Evolutionary conservation across 169 alveolate genomes (phyloP).

Genomic region (Plasmodium gallinaceum): DNA sequence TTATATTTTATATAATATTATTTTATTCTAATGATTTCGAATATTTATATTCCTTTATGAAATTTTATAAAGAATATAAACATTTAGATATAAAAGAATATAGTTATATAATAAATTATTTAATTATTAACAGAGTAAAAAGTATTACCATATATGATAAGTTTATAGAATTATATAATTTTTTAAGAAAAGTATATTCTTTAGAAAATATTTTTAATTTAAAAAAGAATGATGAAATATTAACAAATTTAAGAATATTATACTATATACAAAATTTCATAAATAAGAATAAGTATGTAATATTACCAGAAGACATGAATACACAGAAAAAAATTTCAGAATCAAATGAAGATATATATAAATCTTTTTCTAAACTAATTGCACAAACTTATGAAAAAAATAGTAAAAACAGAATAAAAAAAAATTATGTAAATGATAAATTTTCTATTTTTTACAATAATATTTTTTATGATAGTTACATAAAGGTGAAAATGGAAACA

Average conservation of each 20-base stretch:
- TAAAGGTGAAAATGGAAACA: constrained; percentile 28
- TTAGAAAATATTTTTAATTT: neutral
- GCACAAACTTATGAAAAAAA: constrained; percentile 23
- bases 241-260: constrained; percentile 10
- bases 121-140: constrained; percentile 22
- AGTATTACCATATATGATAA: constrained; percentile 35
- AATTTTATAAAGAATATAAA: constrained; percentile 5
- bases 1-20: constrained; percentile 54
- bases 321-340: neutral
- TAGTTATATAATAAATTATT: constrained; percentile 11
- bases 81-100: neutral
- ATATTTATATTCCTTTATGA: constrained; percentile 24
- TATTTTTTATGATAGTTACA: constrained; percentile 32
- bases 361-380: constrained; percentile 38
- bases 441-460: neutral
- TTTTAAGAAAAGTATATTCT: constrained; percentile 18
- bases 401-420: neutral
- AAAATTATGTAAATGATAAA: neutral
- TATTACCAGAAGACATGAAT: neutral
- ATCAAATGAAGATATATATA: constrained; percentile 51
- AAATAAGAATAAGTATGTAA: constrained; percentile 8
- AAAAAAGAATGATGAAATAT: neutral
- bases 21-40: constrained; percentile 38
- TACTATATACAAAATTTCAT: constrained; percentile 17
- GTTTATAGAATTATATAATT: constrained; percentile 28